Evolutionary conservation across 1,284 basidiomycete genomes (phyloP).

Genomic region (Rhodofomes roseus): DNA sequence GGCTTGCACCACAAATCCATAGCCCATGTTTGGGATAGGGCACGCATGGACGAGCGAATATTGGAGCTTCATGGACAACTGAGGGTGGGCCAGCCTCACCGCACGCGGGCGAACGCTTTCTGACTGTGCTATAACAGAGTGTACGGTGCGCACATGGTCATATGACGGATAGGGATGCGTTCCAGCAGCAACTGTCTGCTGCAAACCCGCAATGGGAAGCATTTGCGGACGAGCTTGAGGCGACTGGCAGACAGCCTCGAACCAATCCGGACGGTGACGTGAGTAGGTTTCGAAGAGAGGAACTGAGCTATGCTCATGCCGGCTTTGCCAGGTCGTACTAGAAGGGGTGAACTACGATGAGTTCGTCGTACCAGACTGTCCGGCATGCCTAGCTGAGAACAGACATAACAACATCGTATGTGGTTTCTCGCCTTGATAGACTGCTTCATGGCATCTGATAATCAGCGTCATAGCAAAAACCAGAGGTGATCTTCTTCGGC

Average conservation of each 20-base stretch:
- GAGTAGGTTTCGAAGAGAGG: constrained; percentile 18
- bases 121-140: constrained; percentile 37
- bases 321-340: constrained; percentile 61
- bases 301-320: no score
- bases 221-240: constrained; percentile 65
- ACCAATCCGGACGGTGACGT: constrained; percentile 95
- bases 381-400: constrained; percentile 54
- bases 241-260: constrained; percentile 58
- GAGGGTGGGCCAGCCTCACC: constrained; percentile 48
- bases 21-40: constrained; percentile 33
- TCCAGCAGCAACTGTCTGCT: constrained; percentile 70
- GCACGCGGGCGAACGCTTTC: constrained; percentile 2
- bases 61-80: constrained; percentile 89
- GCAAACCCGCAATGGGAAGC: constrained; percentile 80
- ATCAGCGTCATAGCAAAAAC: constrained; percentile 57
- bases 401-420: constrained; percentile 52
- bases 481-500: constrained; percentile 86
- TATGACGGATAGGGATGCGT: constrained; percentile 58
- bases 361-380: constrained; percentile 79
- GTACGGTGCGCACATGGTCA: constrained; percentile 77
- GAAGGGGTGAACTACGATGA: constrained; percentile 72
- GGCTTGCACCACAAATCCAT: constrained; percentile 83
- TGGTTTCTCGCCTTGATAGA: constrained; percentile 2
- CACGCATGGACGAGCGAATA: constrained; percentile 43
- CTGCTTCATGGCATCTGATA: constrained; percentile 5